Base-by-base conservation (phyloP, 176 grass and related monocot genomes). In the Eleusine indica region DNA sequence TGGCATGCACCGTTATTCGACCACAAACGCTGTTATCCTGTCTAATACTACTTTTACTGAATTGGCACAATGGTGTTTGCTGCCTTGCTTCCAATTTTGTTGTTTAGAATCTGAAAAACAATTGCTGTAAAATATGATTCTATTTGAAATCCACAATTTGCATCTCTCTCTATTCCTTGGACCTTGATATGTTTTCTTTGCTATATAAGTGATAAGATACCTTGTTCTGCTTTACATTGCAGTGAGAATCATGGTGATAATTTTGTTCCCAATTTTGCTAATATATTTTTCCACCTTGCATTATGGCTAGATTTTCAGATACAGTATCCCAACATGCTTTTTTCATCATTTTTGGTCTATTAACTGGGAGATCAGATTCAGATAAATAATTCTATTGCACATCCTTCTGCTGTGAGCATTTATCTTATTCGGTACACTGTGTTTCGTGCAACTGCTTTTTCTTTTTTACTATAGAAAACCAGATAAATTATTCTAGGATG, bases 51-150 rank as follows among this genome's bases (percentile, higher is more conserved):
- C 53, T 56, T 18, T 54, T 18, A 5, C 52, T 56, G 53, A 56
- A 32, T 5, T 30, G 25, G 73, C 40, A 57, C 41, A 12, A 9
- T 53, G 82, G 57, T 62, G 52, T 22, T 65, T 87, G 79, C 32
- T 75, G 52, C 57, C 0, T 9, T 63, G 15, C 82, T 11, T 40
- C 25, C n/a, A 76, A 75, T 81, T 89, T 76, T 89, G 35, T 25
- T 81, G 77, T 85, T 85, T 64, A 68, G n/a, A 68, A 76, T 44
- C 63, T 70, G 76, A 89, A 58, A 85, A 53, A 64, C 52, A 25
- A 14, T 37, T 16, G 25, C 43, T 84, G 43, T 69, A 64, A 75
- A 75, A 81, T 75, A 77, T 74, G 29, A 49, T 81, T 80, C 29
- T 44, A 16, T 32, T 42, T 80, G 53, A 60, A 60, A 60, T 8